phyloP scores from a whole-genome alignment of 1,284 basidiomycete species.

The Heterobasidion annosum region DNA sequence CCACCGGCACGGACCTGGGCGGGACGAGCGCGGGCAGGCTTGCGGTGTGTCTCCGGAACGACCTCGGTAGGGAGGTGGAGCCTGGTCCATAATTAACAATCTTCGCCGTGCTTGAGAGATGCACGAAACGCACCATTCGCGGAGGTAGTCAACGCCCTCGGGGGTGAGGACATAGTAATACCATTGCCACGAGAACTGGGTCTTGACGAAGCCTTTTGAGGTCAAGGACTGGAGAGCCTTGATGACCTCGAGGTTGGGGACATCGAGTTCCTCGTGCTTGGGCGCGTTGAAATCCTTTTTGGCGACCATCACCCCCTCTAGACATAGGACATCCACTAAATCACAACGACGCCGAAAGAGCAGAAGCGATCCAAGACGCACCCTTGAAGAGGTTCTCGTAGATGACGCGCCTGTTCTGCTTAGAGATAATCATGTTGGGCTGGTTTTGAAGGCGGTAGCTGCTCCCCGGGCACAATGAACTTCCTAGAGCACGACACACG shows the following conservation, averaged over 20 bases:
- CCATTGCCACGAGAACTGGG: conserved; percentile 95
- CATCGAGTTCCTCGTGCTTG: conserved; percentile 95
- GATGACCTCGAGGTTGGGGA: conserved; percentile 98
- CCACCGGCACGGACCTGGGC: conserved; percentile 59
- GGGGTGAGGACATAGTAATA: conserved; percentile 94
- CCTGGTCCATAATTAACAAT: conserved; percentile 29
- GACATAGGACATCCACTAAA: not conserved
- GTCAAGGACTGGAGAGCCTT: conserved; percentile 98
- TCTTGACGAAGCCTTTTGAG: conserved; percentile 94
- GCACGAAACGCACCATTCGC: conserved; percentile 64
- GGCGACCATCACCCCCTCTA: conserved; percentile 97
- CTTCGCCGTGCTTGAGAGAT: not conserved
- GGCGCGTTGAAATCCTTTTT: conserved; percentile 99
- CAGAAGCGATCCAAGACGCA: conserved; percentile 25
- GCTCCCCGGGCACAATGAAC: not conserved
- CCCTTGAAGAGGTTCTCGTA: conserved; percentile 99
- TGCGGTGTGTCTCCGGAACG: conserved; percentile 94
- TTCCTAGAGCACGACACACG: not conserved
- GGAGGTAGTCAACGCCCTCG: conserved; percentile 92
- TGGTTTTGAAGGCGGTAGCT: conserved; percentile 34
- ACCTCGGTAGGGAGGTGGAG: conserved; percentile 91
- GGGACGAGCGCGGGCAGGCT: conserved; percentile 74
- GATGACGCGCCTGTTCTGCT: conserved; percentile 78
- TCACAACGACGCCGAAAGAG: not conserved
- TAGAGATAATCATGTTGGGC: conserved; percentile 82